phyloP scores from a whole-genome alignment of 768 basidiomycete genomes.

The Agaricus blazei region DNA sequence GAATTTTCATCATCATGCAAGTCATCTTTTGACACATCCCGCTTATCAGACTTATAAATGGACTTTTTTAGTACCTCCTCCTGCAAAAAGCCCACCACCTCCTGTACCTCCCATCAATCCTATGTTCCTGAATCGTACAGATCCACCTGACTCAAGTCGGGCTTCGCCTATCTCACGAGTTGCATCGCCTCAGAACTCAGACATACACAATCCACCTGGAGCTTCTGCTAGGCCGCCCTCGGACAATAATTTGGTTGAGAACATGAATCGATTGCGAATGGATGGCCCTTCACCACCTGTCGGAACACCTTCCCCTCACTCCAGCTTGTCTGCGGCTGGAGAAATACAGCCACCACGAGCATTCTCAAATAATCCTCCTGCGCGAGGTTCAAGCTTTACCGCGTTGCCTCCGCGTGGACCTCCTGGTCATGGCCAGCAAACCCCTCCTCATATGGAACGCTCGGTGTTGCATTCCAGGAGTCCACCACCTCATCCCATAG shows the following conservation, averaged over 20 bases:
- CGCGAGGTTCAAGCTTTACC: conserved; percentile 30
- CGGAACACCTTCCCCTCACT: conserved; percentile 1
- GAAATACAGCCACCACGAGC: conserved; percentile 24
- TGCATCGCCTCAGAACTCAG: conserved; percentile 10
- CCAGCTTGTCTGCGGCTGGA: conserved; percentile 10
- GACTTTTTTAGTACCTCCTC: conserved; percentile 41
- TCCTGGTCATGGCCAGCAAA: background rate
- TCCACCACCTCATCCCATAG: background rate
- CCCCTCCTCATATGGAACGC: background rate
- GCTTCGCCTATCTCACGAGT: conserved; percentile 4
- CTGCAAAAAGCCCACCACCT: conserved; percentile 61
- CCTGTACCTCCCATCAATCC: conserved; percentile 50
- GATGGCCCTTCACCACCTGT: conserved; percentile 6
- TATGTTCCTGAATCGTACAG: conserved; percentile 14
- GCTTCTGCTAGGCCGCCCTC: conserved; percentile 6
- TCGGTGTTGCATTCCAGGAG: background rate
- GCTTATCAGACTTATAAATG: background rate
- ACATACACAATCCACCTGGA: conserved; percentile 12
- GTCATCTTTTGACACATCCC: conserved; percentile 23
- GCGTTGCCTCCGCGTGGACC: conserved; percentile 21
- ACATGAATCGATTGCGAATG: conserved; percentile 8
- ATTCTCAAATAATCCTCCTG: conserved; percentile 25
- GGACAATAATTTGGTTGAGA: conserved; percentile 5
- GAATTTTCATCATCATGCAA: conserved; percentile 71
- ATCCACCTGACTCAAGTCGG: background rate